These are phyloP conservation scores for barley (Hordeum vulgare) DNA, from an alignment of 176 grass and related monocot species.

Conservation along the genomic window MorexV3_pseudomolecules_assembly NC_058519.1:635701313-635701812, in stretches of 20 bases:
- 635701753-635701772: neutral
- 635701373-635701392: too few species aligned
- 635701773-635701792: neutral
- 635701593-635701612: neutral
- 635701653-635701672: neutral
- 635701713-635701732: neutral
- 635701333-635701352: neutral
- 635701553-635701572: neutral
- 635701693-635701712: constrained; percentile 19
- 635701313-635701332: neutral
- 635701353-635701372: neutral
- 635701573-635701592: neutral
- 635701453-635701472: too few species aligned
- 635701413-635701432: neutral
- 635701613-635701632: neutral
- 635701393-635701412: neutral
- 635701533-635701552: neutral
- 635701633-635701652: neutral
- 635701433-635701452: neutral
- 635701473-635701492: too few species aligned
- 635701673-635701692: constrained; percentile 6
- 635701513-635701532: neutral
- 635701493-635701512: too few species aligned
- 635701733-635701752: too few species aligned
- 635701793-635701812: neutral